These are phyloP conservation scores for Trypanosoma congolense DNA, from an alignment of 208 protist genomes.

Conservation along the genomic window DNA sequence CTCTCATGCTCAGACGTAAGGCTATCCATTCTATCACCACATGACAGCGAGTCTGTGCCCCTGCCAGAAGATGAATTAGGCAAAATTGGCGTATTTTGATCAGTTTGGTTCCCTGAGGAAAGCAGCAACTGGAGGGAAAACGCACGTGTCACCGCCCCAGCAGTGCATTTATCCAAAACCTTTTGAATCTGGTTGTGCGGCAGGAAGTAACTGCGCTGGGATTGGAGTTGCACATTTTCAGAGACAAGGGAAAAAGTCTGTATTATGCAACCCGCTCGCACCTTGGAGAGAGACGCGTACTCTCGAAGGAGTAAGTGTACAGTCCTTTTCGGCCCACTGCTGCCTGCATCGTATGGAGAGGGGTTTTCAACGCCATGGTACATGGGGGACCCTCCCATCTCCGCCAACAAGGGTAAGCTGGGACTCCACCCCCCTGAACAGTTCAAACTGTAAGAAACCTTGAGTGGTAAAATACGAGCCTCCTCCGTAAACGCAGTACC, in stretches of 20 bases:
- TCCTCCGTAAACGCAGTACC: conserved; percentile 67
- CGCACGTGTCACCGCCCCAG: conserved; percentile 38
- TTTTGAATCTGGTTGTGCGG: conserved; percentile 22
- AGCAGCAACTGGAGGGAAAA: conserved; percentile 35
- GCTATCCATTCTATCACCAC: neutral
- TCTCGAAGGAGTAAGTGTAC: conserved; percentile 51
- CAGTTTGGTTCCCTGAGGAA: neutral
- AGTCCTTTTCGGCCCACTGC: conserved; percentile 4
- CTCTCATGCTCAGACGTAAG: neutral
- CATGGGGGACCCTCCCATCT: neutral
- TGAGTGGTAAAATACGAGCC: conserved; percentile 45
- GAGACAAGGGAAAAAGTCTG: conserved; percentile 69
- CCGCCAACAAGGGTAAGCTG: neutral
- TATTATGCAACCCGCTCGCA: conserved; percentile 37
- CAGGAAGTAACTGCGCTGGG: conserved; percentile 37
- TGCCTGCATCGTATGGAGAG: neutral
- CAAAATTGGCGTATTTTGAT: neutral
- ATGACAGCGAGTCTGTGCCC: neutral
- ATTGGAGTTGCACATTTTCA: conserved; percentile 24
- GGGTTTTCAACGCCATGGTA: neutral
- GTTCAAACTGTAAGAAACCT: conserved; percentile 3
- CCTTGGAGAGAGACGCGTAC: conserved; percentile 48
- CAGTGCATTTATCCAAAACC: conserved; percentile 20
- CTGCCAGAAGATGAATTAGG: neutral
- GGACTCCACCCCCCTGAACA: neutral